These are phyloP conservation scores for Coemansia sp. DNA, from an alignment of 192 early-diverging fungal species.

Conservation along the genomic window DNA sequence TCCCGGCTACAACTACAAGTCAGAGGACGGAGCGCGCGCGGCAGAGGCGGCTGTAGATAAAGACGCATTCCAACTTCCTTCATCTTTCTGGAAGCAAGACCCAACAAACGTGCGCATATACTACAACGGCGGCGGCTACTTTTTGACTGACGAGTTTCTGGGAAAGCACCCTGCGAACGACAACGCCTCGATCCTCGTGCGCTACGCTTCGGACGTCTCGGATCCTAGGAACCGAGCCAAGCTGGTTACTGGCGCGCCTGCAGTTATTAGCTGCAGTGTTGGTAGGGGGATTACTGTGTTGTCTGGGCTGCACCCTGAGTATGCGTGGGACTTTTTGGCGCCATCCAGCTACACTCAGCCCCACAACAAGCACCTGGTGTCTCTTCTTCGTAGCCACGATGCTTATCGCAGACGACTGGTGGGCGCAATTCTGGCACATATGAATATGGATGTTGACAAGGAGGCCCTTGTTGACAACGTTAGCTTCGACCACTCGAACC, in stretches of 20 bases:
- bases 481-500: conserved; percentile 18
- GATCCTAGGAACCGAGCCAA: conserved; percentile 32
- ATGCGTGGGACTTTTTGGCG: conserved; percentile 60
- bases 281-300: conserved; percentile 72
- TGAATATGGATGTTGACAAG: conserved; percentile 64
- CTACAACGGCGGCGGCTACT: conserved; percentile 76
- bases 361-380: conserved; percentile 54
- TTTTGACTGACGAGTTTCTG: conserved; percentile 51
- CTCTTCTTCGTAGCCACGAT: conserved; percentile 53
- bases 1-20: conserved; percentile 82
- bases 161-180: conserved; percentile 17
- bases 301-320: conserved; percentile 83
- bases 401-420: conserved; percentile 57
- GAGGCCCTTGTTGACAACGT: conserved; percentile 29
- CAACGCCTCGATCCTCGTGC: conserved; percentile 32
- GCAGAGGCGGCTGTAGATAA: conserved; percentile 54
- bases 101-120: conserved; percentile 52
- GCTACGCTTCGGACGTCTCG: conserved; percentile 47
- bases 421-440: conserved; percentile 58
- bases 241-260: conserved; percentile 41
- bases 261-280: conserved; percentile 67
- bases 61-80: conserved; percentile 22
- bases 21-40: conserved; percentile 71
- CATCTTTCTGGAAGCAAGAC: conserved; percentile 44
- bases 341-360: conserved; percentile 54